Base-by-base conservation (phyloP, 352 stramenopile genomes). In the Globisporangium paddicum region DNA sequence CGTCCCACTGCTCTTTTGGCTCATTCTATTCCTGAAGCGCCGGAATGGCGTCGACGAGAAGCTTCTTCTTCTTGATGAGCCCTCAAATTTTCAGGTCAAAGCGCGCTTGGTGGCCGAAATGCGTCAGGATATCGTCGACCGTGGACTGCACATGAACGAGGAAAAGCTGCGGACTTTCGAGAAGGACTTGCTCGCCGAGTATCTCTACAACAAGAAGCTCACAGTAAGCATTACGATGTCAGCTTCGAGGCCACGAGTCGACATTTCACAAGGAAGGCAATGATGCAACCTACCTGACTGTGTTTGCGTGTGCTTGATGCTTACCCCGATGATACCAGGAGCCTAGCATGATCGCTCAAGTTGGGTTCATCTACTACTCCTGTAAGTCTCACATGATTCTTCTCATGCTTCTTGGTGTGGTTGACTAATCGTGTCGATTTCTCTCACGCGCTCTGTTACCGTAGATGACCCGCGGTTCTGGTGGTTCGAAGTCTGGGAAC, bases 401-500 rank as follows among this genome's bases (percentile, higher is more conserved):
- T n/a, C n/a, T n/a, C n/a, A n/a, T n/a, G n/a, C n/a, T n/a, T n/a
- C n/a, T n/a, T n/a, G n/a, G n/a, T n/a, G n/a, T n/a, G n/a, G n/a
- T n/a, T n/a, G n/a, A n/a, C 45, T 62, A 19, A 56, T 14, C 7
- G 3, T 10, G 14, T 23, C 10, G 10, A 19, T 32, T 11, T 34
- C 11, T 51, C n/a, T 13, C 3, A 21, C 13, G n/a, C 35, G 3
- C 21, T 11, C 10, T 34, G 2, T 18, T 40, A 30, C 18, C 7
- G n/a, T 21, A 91, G 82, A 92, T 59, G 66, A 69, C 32, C 66
- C 69, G 2, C 19, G 61, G 5, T 92, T 89, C 50, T 92, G 79
- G 82, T 92, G 77, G 75, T 92, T 88, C 46, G 79, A 90, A 63
- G 81, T 92, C 2, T 87, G 79, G 71, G 79, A 92, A 26, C 64